Base-by-base conservation (phyloP, 1,139 yeast species). In the Nakaseomyces sp. region DNA sequence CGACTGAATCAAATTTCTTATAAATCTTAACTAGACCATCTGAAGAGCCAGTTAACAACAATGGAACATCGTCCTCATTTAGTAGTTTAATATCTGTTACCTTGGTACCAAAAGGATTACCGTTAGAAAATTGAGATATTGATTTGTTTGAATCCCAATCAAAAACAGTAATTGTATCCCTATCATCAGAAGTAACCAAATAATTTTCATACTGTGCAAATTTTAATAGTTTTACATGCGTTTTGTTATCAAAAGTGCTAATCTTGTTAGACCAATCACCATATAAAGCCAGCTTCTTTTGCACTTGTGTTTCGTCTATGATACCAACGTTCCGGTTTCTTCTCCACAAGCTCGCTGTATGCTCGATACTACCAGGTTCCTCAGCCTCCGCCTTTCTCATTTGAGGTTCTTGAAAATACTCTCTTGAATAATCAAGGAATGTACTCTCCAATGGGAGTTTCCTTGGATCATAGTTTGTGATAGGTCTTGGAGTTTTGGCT, bases 321-420 rank as follows among this genome's bases (percentile, higher is more conserved):
- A 88, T 84, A 2, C 74, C 65, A 58, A 91, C 98, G 60, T 91
- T 91, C 52, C 98, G 73, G 56, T 84, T 84, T 50, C 94, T 73
- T 54, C 96, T 74, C 97, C 97, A 91, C 28, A 85, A 68, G 47
- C 95, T 72, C 54, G 79, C 81, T 29, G 85, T 79, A 56, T 87
- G 86, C 50, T 87, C 91, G 49, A 81, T 78, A 46, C 95, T 85
- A 0, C 97, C 98, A 0, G 96, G 95, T 59, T 89, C 96, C 54
- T 91, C 97, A 16, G 79, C 70, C 56, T 91, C 97, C 46, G 79
- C 76, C 50, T 79, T 80, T 15, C 87, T 79, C 83, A 91, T 84
- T 60, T 91, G 97, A 0, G 99, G 97, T 58, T 89, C 97, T 58
- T 89, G 96, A 66, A 89, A 91, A 59, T 88, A 89, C 60, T 91